Evolutionary conservation across 1,139 yeast species (phyloP).

Genomic region (Blastobotrys arbuscula): DNA sequence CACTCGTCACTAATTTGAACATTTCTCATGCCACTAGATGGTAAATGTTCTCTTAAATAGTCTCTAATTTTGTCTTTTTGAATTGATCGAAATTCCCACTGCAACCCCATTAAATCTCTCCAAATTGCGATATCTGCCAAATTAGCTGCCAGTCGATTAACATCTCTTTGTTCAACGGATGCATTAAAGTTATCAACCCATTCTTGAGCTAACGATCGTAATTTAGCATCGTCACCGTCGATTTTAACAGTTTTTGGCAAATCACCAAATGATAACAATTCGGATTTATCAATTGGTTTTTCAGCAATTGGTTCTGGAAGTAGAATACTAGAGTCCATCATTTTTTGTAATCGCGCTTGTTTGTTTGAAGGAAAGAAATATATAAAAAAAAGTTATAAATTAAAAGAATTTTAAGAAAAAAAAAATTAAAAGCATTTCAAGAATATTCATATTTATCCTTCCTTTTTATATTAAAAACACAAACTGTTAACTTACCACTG

Average conservation of each 20-base stretch:
- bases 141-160: slow-evolving; percentile 16
- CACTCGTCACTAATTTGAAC: slow-evolving; percentile 1
- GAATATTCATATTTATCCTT: too few species aligned
- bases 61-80: slow-evolving; percentile 1
- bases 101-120: slow-evolving; percentile 23
- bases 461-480: too few species aligned
- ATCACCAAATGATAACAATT: neutral
- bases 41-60: neutral
- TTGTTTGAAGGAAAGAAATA: neutral
- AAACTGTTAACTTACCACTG: too few species aligned
- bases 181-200: slow-evolving; percentile 16
- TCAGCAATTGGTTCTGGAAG: neutral
- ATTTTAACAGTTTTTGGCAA: neutral
- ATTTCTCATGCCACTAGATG: neutral
- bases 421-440: too few species aligned
- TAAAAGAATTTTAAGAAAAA: too few species aligned
- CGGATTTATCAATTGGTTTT: neutral
- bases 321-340: neutral
- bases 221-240: slow-evolving; percentile 7
- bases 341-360: neutral
- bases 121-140: slow-evolving; percentile 19
- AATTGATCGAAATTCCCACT: slow-evolving; percentile 11
- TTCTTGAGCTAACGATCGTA: slow-evolving; percentile 8
- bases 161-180: slow-evolving; percentile 15
- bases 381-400: too few species aligned